Base-by-base conservation (phyloP, 1,139 yeast genomes). In the Keqinozyma sinolaborantium region DNA sequence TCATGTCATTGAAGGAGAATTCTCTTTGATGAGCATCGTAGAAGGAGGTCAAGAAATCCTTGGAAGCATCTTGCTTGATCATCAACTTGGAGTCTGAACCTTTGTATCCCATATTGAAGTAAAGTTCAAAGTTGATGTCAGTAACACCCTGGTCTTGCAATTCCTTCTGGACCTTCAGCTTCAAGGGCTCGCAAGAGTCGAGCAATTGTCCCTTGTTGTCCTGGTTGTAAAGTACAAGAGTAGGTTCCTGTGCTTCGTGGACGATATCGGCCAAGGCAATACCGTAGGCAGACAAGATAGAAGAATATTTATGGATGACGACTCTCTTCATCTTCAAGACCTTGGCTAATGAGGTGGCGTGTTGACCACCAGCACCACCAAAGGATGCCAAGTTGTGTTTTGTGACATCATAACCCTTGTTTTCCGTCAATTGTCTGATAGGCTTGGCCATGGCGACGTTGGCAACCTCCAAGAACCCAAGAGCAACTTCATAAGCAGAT, bases 1-100 rank as follows among this genome's bases (percentile, higher is more conserved):
- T 73, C 14, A 52, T 52, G 39, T 80, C 73, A 3, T 73, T 54
- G 48, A 83, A 83, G 0, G 88, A 88, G 58, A 82, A 83, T 50
- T 83, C 90, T 38, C 75, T 68, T 42, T 68, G 59, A 49, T 83
- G 92, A 32, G 65, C 56, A 5, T 60, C 56, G 19, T 69, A 52
- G 47, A 78, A 79, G 33, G 56, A 41, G 27, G 57, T 56, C 28
- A 61, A 54, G 44, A 59, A 52, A 4, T 39, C 47, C 18, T 40
- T 42, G 16, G 42, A 55, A 5, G 39, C 51, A 5, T 56, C 50
- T 38, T 41, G 32, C 12, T 30, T 26, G 20, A 47, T 38, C 46
- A 45, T 48, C 28, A 39, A 33, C 11, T 36, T 32, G 2, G 52
- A 40, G 30, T 48, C 53, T 12, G 48, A 40, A 14, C 52, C 53